Evolutionary conservation across 192 early-diverging fungal species (phyloP).

Genomic region (Mortierella hygrophila): DNA sequence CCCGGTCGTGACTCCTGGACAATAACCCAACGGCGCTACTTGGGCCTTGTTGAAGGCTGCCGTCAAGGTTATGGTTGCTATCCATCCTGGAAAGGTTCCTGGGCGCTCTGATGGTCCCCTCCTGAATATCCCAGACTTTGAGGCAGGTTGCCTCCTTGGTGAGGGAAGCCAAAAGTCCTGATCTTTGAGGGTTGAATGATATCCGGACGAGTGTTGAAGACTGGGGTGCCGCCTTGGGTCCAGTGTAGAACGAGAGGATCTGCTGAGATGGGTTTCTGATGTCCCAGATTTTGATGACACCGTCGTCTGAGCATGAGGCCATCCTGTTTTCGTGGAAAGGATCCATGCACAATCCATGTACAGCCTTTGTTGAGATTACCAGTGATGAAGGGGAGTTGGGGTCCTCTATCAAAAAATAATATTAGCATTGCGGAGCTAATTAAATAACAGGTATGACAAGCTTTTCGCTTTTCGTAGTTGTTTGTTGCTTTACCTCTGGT

Average conservation of each 20-base stretch:
- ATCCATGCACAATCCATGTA: slow-evolving; percentile 75
- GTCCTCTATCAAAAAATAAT: slow-evolving; percentile 46
- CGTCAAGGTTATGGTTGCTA: slow-evolving; percentile 20
- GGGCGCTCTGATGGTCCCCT: slow-evolving; percentile 55
- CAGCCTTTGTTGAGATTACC: slow-evolving; percentile 76
- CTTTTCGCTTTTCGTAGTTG: not conserved
- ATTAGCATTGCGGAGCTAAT: not conserved
- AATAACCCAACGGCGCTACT: slow-evolving; percentile 14
- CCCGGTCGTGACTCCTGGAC: slow-evolving; percentile 48
- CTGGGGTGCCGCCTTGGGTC: slow-evolving; percentile 22
- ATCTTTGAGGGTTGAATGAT: slow-evolving; percentile 68
- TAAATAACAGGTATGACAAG: not conserved
- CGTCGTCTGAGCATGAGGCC: slow-evolving; percentile 79
- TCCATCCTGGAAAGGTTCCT: slow-evolving; percentile 39
- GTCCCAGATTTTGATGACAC: slow-evolving; percentile 82
- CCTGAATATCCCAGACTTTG: slow-evolving; percentile 78
- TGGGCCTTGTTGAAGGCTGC: slow-evolving; percentile 18
- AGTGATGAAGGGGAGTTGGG: slow-evolving; percentile 58
- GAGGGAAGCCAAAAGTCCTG: slow-evolving; percentile 70
- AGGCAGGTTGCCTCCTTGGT: slow-evolving; percentile 67
- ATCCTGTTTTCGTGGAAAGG: slow-evolving; percentile 77
- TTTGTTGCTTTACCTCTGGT: slow-evolving; percentile 58
- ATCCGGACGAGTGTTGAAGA: slow-evolving; percentile 66
- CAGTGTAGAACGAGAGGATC: slow-evolving; percentile 52
- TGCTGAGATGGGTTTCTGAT: slow-evolving; percentile 72